Conservation (phyloP, 805 yeast genomes). For the Wickerhamomyces tratensis region DNA sequence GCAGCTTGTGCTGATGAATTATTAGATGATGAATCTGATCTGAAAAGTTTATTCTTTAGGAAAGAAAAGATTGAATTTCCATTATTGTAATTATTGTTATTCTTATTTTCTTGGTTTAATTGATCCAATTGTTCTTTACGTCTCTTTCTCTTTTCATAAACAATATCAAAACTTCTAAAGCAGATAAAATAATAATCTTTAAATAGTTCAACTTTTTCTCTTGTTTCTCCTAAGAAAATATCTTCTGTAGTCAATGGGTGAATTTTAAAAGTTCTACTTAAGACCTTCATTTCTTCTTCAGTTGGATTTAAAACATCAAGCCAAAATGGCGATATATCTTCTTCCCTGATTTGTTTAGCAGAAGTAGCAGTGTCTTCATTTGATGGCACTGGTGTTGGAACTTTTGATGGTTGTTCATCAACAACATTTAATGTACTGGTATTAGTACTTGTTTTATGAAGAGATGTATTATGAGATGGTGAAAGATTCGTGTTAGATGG, state of each 20-base stretch:
- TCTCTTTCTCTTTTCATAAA: conserved; percentile 53
- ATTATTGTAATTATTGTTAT: background rate
- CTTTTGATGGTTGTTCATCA: conserved; percentile 4
- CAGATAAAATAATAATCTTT: conserved; percentile 87
- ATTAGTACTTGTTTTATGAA: conserved; percentile 1
- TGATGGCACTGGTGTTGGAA: conserved; percentile 4
- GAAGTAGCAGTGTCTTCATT: background rate
- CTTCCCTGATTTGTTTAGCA: conserved; percentile 2
- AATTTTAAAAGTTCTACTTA: conserved; percentile 85
- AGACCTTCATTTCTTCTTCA: conserved; percentile 91
- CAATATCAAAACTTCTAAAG: conserved; percentile 76
- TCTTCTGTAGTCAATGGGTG: conserved; percentile 97
- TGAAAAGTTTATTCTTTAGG: no score
- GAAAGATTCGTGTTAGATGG: conserved; percentile 8
- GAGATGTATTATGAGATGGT: conserved; percentile 4
- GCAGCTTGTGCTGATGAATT: no score
- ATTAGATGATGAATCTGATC: no score
- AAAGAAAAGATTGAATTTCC: no score
- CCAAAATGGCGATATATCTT: conserved; percentile 73
- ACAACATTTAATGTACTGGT: conserved; percentile 2
- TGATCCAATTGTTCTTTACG: conserved; percentile 26
- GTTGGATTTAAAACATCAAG: conserved; percentile 87
- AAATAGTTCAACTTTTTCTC: conserved; percentile 92
- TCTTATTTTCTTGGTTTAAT: conserved; percentile 18
- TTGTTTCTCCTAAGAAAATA: conserved; percentile 83